Conservation (phyloP, 2,329 filamentous ascomycete species). For the Lithohypha guttulata region DNA sequence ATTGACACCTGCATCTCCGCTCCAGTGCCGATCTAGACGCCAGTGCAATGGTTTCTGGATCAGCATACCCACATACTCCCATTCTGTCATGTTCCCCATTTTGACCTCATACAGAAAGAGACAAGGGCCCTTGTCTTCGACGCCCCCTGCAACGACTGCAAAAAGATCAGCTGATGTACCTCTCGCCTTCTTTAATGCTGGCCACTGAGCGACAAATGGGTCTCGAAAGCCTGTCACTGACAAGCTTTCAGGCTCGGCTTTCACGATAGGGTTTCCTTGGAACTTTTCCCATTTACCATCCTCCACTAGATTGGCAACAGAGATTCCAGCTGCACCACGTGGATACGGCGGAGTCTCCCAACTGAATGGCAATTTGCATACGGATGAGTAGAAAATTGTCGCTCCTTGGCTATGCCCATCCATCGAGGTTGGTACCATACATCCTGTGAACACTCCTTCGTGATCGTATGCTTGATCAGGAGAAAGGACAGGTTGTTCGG, state of each 20-base stretch:
- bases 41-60: constrained; percentile 31
- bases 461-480: constrained; percentile 29
- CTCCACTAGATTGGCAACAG: constrained; percentile 29
- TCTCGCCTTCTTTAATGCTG: constrained; percentile 16
- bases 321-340: constrained; percentile 29
- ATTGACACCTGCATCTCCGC: constrained; percentile 40
- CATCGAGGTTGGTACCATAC: constrained; percentile 24
- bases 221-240: constrained; percentile 35
- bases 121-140: constrained; percentile 32
- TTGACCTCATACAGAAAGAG: constrained; percentile 38
- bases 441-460: constrained; percentile 33
- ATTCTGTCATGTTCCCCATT: constrained; percentile 30
- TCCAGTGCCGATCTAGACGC: constrained; percentile 32
- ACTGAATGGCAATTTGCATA: constrained; percentile 30
- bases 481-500: constrained; percentile 23
- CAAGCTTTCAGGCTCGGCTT: constrained; percentile 25
- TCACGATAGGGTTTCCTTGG: constrained; percentile 29
- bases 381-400: constrained; percentile 34
- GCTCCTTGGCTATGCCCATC: constrained; percentile 22
- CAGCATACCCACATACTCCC: constrained; percentile 37
- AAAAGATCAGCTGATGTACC: constrained; percentile 25
- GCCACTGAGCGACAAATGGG: constrained; percentile 28
- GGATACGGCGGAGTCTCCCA: constrained; percentile 28
- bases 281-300: constrained; percentile 30
- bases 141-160: constrained; percentile 40